phyloP scores from a whole-genome alignment of 2,329 filamentous ascomycete genomes.

The Verticillium nonalfalfae region DNA sequence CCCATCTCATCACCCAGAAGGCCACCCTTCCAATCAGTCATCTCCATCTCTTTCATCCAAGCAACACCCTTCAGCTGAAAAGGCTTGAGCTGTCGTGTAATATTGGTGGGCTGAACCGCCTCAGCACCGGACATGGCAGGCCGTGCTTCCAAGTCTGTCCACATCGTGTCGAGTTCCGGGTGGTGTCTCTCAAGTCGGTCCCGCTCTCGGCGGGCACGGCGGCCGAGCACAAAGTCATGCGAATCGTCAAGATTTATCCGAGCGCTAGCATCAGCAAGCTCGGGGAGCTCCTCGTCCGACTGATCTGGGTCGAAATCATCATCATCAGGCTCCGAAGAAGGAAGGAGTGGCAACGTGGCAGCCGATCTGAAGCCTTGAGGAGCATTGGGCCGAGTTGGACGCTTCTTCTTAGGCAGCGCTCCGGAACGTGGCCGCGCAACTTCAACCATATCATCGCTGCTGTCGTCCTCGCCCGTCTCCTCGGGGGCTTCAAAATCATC shows the following conservation, averaged over 20 bases:
- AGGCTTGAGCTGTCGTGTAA: slow-evolving; percentile 78
- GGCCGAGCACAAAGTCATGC: not conserved
- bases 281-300: not conserved
- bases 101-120: slow-evolving; percentile 67
- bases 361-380: not conserved
- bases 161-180: slow-evolving; percentile 77
- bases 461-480: slow-evolving; percentile 15
- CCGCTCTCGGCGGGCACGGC: slow-evolving; percentile 41
- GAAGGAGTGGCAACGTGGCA: not conserved
- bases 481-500: slow-evolving; percentile 10
- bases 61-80: slow-evolving; percentile 91
- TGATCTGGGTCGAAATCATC: slow-evolving; percentile 1
- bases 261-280: slow-evolving; percentile 12
- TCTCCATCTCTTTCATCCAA: slow-evolving; percentile 92
- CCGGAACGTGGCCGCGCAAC: slow-evolving; percentile 1
- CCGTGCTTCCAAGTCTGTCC: slow-evolving; percentile 65
- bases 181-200: slow-evolving; percentile 68
- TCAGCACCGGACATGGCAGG: slow-evolving; percentile 56
- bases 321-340: not conserved
- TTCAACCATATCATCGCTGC: not conserved
- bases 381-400: not conserved
- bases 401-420: not conserved
- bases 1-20: slow-evolving; percentile 97
- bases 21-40: slow-evolving; percentile 78
- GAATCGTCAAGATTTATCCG: not conserved